Conservation (phyloP, 805 yeast genomes). For the Wickerhamomyces alni region DNA sequence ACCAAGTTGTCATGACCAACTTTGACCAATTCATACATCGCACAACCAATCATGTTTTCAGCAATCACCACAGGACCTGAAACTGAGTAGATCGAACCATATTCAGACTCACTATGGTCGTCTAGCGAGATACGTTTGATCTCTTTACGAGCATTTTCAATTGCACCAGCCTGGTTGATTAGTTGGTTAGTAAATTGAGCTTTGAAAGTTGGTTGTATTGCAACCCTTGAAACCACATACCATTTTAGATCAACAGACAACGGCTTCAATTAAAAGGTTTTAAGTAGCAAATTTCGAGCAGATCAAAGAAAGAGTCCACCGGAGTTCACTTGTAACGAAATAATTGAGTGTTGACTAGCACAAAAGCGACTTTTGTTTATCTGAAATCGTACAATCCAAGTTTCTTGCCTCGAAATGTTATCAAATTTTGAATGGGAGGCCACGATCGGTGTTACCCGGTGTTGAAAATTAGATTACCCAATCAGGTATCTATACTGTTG, state of each 20-base stretch:
- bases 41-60: conserved; percentile 98
- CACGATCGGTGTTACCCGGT: conserved; percentile 1
- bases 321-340: background rate
- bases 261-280: background rate
- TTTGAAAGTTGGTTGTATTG: background rate
- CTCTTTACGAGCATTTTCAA: conserved; percentile 95
- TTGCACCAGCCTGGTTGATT: conserved; percentile 72
- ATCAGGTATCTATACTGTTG: too few species aligned
- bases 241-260: background rate
- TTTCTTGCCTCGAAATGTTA: background rate
- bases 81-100: conserved; percentile 88
- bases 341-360: background rate
- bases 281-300: background rate
- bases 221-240: background rate
- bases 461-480: conserved; percentile 3
- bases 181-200: too few species aligned
- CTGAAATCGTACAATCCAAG: too few species aligned
- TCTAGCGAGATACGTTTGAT: conserved; percentile 80
- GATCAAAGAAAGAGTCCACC: background rate
- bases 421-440: background rate
- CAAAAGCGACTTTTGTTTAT: background rate
- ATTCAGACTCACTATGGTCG: conserved; percentile 65
- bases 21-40: conserved; percentile 97
- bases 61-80: conserved; percentile 98
- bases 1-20: conserved; percentile 96